phyloP scores from a whole-genome alignment of 768 basidiomycete species.

The Macrocybe gigantea region DNA sequence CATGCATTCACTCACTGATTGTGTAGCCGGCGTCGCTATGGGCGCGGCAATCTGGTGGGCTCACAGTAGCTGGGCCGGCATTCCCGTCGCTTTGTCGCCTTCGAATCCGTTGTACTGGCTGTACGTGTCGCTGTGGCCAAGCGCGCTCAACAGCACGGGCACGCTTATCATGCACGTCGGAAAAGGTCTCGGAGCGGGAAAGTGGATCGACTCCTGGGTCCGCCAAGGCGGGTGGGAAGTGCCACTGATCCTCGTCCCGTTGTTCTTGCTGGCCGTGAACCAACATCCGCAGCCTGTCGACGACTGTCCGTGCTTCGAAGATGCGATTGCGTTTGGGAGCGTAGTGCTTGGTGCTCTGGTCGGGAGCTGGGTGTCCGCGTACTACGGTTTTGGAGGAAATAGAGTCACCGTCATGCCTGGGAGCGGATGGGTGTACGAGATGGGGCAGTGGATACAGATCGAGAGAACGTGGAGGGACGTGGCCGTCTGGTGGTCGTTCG shows the following conservation, averaged over 20 bases:
- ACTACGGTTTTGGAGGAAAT: slow-evolving; percentile 30
- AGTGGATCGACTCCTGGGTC: slow-evolving; percentile 30
- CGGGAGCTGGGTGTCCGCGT: slow-evolving; percentile 57
- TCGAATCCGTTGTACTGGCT: slow-evolving; percentile 22
- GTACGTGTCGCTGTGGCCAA: slow-evolving; percentile 18
- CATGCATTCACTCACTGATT: slow-evolving; percentile 86
- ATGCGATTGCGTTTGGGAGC: slow-evolving; percentile 89
- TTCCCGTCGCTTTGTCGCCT: slow-evolving; percentile 25
- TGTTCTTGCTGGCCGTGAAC: slow-evolving; percentile 74
- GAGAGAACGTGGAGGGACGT: slow-evolving; percentile 33
- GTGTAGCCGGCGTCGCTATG: slow-evolving; percentile 52
- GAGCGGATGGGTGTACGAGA: slow-evolving; percentile 35
- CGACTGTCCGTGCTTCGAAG: slow-evolving; percentile 97
- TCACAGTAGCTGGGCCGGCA: slow-evolving; percentile 37
- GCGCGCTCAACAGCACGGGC: slow-evolving; percentile 10
- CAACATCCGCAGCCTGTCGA: slow-evolving; percentile 93
- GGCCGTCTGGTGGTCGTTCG: slow-evolving; percentile 40
- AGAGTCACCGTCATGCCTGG: slow-evolving; percentile 48
- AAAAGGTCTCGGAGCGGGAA: slow-evolving; percentile 30
- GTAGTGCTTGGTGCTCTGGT: slow-evolving; percentile 73
- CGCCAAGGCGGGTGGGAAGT: slow-evolving; percentile 41
- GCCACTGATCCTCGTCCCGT: slow-evolving; percentile 52
- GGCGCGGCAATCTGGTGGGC: slow-evolving; percentile 69
- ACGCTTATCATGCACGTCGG: slow-evolving; percentile 26
- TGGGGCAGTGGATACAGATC: slow-evolving; percentile 26